phyloP scores from a whole-genome alignment of 768 basidiomycete genomes.

The Tubosaeta brunneosetosa region DNA sequence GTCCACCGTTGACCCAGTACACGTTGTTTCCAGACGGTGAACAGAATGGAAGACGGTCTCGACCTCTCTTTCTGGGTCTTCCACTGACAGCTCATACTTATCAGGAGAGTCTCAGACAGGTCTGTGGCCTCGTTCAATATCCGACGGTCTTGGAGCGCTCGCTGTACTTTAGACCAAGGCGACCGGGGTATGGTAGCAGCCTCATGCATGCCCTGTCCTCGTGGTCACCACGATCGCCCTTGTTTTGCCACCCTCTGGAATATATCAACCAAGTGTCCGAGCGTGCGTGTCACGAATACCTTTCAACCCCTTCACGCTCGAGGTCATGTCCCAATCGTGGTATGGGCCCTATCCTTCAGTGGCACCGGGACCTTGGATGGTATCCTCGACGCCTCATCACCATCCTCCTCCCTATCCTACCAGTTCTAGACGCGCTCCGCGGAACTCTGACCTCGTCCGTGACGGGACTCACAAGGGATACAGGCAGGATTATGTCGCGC shows the following conservation, averaged over 20 bases:
- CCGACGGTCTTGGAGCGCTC: not conserved
- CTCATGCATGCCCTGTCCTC: slow-evolving; percentile 2
- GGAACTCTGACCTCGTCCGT: not conserved
- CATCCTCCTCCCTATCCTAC: not conserved
- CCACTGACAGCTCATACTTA: no score
- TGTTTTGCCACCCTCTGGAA: not conserved
- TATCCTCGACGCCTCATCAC: not conserved
- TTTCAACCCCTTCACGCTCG: not conserved
- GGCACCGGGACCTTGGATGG: not conserved
- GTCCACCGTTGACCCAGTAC: not conserved
- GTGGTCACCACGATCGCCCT: slow-evolving; percentile 4
- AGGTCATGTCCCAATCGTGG: not conserved
- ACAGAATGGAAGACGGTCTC: not conserved
- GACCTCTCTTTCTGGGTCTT: no score
- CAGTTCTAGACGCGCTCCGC: not conserved
- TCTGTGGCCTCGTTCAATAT: not conserved
- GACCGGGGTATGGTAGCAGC: not conserved
- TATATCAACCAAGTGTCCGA: not conserved
- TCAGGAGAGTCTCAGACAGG: no score
- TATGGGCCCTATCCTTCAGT: not conserved
- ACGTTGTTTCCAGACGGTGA: not conserved
- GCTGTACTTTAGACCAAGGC: not conserved
- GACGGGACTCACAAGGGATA: slow-evolving; percentile 3
- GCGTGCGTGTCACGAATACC: not conserved
- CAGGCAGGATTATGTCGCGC: not conserved